A percentile compares a stretch with the other conserved stretches of the same genome.
Evolutionary conservation across 2,329 filamentous ascomycete genomes (phyloP).

Genomic region (Drechslera avenae): DNA sequence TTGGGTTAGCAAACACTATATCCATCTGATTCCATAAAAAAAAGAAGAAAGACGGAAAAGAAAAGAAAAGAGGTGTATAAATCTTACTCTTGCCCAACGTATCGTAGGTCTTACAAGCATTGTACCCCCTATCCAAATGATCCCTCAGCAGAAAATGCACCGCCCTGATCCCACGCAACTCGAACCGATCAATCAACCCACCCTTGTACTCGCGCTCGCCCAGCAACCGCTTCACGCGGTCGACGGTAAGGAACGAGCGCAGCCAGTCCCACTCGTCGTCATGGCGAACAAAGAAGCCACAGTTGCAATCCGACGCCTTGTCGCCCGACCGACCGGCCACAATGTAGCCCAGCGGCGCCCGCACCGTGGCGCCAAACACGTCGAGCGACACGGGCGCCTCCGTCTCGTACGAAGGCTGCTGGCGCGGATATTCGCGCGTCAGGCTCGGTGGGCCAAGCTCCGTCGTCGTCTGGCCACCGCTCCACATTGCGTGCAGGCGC

Average conservation of each 20-base stretch:
- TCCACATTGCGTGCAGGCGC: slow-evolving; percentile 24
- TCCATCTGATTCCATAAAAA: too few species aligned
- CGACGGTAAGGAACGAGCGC: slow-evolving; percentile 31
- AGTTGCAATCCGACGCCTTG: slow-evolving; percentile 46
- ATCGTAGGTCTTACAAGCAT: slow-evolving; percentile 6
- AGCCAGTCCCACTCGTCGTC: slow-evolving; percentile 44
- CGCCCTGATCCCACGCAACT: slow-evolving; percentile 7
- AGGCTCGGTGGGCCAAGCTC: slow-evolving; percentile 17
- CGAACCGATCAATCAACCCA: slow-evolving; percentile 14
- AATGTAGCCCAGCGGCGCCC: slow-evolving; percentile 51
- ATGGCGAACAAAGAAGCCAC: slow-evolving; percentile 45
- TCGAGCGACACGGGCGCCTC: slow-evolving; percentile 11
- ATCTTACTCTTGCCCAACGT: slow-evolving; percentile 18
- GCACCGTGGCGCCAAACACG: slow-evolving; percentile 30
- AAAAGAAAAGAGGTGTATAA: too few species aligned
- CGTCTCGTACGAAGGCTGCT: slow-evolving; percentile 42
- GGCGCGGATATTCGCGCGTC: slow-evolving; percentile 23
- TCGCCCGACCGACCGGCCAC: slow-evolving; percentile 52
- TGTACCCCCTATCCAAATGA: slow-evolving; percentile 50
- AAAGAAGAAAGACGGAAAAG: too few species aligned
- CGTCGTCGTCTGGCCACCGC: slow-evolving; percentile 10
- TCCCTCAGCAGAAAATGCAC: slow-evolving; percentile 53
- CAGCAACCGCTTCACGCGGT: slow-evolving; percentile 34
- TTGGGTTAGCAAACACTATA: neutral
- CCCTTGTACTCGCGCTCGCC: slow-evolving; percentile 37